Evolutionary conservation across 164 flowering plant species (phyloP), one percentile per base, ranked within the genome.

Genomic region (Chimonanthus salicifolius): DNA sequence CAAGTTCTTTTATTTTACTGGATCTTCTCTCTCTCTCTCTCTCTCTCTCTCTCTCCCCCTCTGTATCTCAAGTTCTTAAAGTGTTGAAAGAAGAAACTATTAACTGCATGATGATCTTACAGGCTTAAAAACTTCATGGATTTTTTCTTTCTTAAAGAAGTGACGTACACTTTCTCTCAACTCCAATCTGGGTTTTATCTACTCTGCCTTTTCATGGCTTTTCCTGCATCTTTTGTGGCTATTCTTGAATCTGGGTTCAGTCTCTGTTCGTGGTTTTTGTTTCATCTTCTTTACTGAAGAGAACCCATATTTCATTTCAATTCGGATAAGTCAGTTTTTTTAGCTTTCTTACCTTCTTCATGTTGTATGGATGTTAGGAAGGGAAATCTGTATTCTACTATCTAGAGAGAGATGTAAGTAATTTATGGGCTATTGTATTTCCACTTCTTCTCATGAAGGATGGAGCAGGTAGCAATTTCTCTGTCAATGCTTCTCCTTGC

Each of bases 171-270:
- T 44, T 5, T 46, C 47, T 10, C 49, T 65, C 15, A 71, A 71
- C 33, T 45, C 64, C 73, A 58, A 71, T 16, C 45, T 45, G 73
- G 65, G 33, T n/a, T 71, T 43, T 7, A 33, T 71, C 49, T 58
- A 58, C 7, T 71, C 48, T 66, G 3, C 68, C 71, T 69, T 48
- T 50, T 43, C 18, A 46, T 33, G 58, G 48, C 49, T 16, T 51
- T 43, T 58, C 20, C 15, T 44, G 16, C 47, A 47, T 7, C 58
- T 16, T 71, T 58, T n/a, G 65, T 44, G 72, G 58, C 64, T 54
- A 6, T 33, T 70, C 48, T 44, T 70, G 33, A 4, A 15, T 70
- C 48, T 3, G 7, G 15, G 7, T 47, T 68, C 43, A 8, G 54
- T 18, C 48, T 66, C 13, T 11, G 6, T 7, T 15, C 70, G n/a